Conservation (phyloP, 1,284 basidiomycete species). For the Tylopilus orsonianus region DNA sequence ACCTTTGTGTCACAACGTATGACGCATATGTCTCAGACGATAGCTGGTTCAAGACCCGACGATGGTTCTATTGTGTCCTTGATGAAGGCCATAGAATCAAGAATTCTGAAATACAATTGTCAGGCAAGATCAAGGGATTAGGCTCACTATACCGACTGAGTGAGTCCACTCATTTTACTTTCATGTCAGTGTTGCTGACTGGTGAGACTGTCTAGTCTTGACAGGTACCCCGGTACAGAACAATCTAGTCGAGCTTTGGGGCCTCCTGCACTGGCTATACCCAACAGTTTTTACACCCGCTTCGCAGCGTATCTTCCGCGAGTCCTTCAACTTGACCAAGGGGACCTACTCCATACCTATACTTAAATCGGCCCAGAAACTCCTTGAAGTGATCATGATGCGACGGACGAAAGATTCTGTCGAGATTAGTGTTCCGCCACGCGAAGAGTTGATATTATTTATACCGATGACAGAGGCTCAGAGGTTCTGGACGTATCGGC, state of each 20-base stretch:
- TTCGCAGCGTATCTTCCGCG: conserved; percentile 48
- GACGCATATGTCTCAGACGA: conserved; percentile 51
- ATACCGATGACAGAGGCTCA: conserved; percentile 59
- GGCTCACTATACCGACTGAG: conserved; percentile 53
- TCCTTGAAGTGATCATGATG: conserved; percentile 56
- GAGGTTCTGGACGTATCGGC: conserved; percentile 59
- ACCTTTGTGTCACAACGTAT: conserved; percentile 60
- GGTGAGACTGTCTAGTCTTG: conserved; percentile 42
- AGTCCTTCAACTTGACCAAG: conserved; percentile 50
- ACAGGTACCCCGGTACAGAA: conserved; percentile 68
- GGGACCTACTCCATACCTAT: conserved; percentile 53
- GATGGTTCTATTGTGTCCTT: conserved; percentile 58
- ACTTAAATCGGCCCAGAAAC: conserved; percentile 45
- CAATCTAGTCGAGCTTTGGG: conserved; percentile 60
- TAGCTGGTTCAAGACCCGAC: conserved; percentile 53
- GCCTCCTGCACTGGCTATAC: conserved; percentile 54
- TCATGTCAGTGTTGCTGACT: conserved; percentile 9
- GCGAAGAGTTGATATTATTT: conserved; percentile 57
- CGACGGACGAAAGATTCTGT: conserved; percentile 57
- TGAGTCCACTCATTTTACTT: conserved; percentile 22
- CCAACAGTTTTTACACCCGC: conserved; percentile 51
- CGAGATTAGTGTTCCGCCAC: conserved; percentile 51
- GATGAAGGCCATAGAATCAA: conserved; percentile 67
- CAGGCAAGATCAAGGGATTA: conserved; percentile 45
- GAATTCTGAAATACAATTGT: conserved; percentile 47